Conservation (phyloP, 2,329 filamentous ascomycete species). For the Cladophialophora exuberans region DNA sequence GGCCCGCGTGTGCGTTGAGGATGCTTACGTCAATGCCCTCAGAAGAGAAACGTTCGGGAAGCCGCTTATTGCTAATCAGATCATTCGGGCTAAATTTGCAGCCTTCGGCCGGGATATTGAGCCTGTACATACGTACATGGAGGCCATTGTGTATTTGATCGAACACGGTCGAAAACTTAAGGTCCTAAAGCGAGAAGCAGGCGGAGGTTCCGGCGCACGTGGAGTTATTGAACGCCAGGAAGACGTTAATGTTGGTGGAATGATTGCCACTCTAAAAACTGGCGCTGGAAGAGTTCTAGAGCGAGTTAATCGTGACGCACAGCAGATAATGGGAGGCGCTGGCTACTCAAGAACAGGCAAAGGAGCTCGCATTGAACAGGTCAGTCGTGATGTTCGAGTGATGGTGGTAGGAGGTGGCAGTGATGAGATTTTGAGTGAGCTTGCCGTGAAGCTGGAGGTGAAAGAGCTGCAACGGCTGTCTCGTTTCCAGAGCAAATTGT, state of each 20-base stretch:
- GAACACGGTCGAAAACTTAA: constrained; percentile 15
- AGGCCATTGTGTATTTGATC: constrained; percentile 30
- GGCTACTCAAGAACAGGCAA: constrained; percentile 71
- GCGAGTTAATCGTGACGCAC: constrained; percentile 57
- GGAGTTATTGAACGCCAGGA: too few relatives aligned
- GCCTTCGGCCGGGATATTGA: constrained; percentile 60
- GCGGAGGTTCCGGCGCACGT: not conserved
- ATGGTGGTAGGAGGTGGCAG: constrained; percentile 68
- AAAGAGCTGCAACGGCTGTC: constrained; percentile 59
- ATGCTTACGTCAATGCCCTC: constrained; percentile 57
- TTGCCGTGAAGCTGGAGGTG: constrained; percentile 69
- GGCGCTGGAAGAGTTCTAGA: constrained; percentile 57
- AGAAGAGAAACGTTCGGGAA: constrained; percentile 61
- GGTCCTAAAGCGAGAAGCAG: not conserved
- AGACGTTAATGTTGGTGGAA: constrained; percentile 58
- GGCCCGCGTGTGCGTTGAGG: constrained; percentile 59
- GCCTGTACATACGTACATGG: constrained; percentile 58
- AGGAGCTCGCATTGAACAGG: constrained; percentile 71
- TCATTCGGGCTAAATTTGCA: constrained; percentile 60
- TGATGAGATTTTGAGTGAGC: constrained; percentile 73
- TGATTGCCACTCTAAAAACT: constrained; percentile 73
- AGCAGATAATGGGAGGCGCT: constrained; percentile 68
- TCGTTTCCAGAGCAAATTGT: constrained; percentile 31
- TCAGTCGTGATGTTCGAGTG: constrained; percentile 65
- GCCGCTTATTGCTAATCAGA: constrained; percentile 59